Base-by-base conservation (phyloP, 2,329 filamentous ascomycete genomes). In the Cryphonectria japonica region DNA sequence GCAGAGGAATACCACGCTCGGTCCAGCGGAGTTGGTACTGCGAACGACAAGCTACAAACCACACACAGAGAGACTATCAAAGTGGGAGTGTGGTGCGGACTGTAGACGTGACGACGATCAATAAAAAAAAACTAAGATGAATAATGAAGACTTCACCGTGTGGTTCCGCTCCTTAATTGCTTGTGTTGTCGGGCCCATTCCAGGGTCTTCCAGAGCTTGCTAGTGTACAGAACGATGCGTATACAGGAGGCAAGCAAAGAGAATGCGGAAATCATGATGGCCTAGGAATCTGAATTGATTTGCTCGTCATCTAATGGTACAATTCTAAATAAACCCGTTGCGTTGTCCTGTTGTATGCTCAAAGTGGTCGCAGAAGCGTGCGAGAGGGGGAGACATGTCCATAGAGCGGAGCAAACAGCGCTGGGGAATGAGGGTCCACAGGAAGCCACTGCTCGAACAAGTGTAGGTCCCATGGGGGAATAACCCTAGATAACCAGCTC, bases 301-400 rank as follows among this genome's bases (percentile, higher is more conserved):
- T 64, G 61, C 37, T 67, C 39, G 68, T 66, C 50, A 34, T 69
- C 41, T 69, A 69, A 26, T 69, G 62, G 41, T 69, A 69, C 68
- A 69, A 43, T 60, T 41, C 54, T 29, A 11, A 50, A 60, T 39
- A 13, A 26, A 9, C n/a, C 19, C 62, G 29, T 69, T 26, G 63
- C 39, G 62, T 60, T 52, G 52, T 66, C 61, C 34, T 22, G n/a
- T 29, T 29, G 46, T 26, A 50, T 46, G 37, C 22, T n/a, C 37
- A 26, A 22, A 16, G n/a, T 16, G 29, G 37, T 22, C 26, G 52
- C 22, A 14, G 37, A n/a, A 52, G 52, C 4, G 19, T 8, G 43
- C 11, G 37, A 39, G 37, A 9, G 34, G 22, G 41, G 54, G 46
- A 69, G 57, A 26, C 26, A 41, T 29, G 52, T 29, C 26, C 26